These are phyloP conservation scores for Eutrema yunnanense DNA, from an alignment of 345 rosid species.

Conservation along the genomic window DNA sequence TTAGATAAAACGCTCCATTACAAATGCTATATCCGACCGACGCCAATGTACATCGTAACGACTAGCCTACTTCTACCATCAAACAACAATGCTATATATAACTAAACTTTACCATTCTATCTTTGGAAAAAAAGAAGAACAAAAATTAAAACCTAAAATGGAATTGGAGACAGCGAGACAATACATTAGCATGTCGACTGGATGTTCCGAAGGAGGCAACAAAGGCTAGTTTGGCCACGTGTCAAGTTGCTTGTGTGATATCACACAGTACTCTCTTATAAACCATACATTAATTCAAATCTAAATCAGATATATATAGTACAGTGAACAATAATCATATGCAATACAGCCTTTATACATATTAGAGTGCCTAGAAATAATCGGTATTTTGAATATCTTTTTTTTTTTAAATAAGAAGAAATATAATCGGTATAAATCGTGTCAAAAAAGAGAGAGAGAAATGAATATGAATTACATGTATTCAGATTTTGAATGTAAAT, in stretches of 20 bases:
- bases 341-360: background rate
- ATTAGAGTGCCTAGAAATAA: no score
- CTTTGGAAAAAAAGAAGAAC: background rate
- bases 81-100: conserved; percentile 10
- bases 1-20: no score
- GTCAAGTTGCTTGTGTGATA: conserved; percentile 12
- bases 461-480: no score
- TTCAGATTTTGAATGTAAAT: no score
- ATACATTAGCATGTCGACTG: conserved; percentile 22
- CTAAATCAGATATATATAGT: background rate
- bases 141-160: conserved; percentile 9
- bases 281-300: conserved; percentile 23
- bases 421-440: background rate
- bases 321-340: background rate
- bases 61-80: background rate
- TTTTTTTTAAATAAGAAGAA: no score
- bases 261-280: background rate
- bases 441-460: background rate
- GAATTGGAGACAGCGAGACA: conserved; percentile 23
- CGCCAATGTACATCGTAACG: background rate
- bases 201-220: conserved; percentile 29
- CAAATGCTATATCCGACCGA: background rate
- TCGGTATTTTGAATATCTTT: no score
- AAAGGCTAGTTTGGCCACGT: conserved; percentile 19
- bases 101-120: background rate